Base-by-base conservation (phyloP, 345 rosid species). In the Dovyalis caffra region DNA sequence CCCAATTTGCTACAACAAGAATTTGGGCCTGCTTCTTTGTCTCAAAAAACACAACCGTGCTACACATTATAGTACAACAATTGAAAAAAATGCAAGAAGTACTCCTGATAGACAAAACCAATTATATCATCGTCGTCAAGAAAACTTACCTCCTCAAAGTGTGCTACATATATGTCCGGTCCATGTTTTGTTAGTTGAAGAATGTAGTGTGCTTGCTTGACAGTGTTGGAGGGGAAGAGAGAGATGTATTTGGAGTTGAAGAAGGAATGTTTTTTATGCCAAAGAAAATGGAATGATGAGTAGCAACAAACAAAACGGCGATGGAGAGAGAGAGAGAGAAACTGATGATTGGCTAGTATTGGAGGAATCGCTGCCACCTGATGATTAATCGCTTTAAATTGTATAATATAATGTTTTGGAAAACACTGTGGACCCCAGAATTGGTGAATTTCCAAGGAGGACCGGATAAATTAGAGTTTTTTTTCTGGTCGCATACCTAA, bases 341-440 rank as follows among this genome's bases (percentile, higher is more conserved):
- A 49, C 37, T 26, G 66, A 40, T 37, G 77, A 23, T 68, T 86
- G 88, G 82, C 38, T 77, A 35, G 40, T 78, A 72, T 81, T 69
- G 78, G 73, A 75, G 23, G 61, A n/a, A 79, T 77, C 83, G 86
- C 77, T 72, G 71, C 76, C 77, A 56, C 38, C 69, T 4, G 20
- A 28, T 26, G 26, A 49, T 12, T 34, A 62, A 57, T 58, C 60
- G 34, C 15, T 45, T 69, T 51, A 1, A 8, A 28, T 23, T 60
- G 29, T 26, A 23, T 18, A 71, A 2, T 58, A 23, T 71, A 34
- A 35, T 58, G 2, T 31, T 45, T 56, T 38, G 21, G 14, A 47
- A 79, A 57, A 49, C 16, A 8, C 14, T 29, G 51, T 71, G 63
- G 74, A 66, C 62, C 73, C 65, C 8, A 9, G 31, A 31, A 8